Evolutionary conservation across 75 land plant species (phyloP), one percentile per base, ranked within the genome.

Genomic region (Isoetes taiwanensis): DNA sequence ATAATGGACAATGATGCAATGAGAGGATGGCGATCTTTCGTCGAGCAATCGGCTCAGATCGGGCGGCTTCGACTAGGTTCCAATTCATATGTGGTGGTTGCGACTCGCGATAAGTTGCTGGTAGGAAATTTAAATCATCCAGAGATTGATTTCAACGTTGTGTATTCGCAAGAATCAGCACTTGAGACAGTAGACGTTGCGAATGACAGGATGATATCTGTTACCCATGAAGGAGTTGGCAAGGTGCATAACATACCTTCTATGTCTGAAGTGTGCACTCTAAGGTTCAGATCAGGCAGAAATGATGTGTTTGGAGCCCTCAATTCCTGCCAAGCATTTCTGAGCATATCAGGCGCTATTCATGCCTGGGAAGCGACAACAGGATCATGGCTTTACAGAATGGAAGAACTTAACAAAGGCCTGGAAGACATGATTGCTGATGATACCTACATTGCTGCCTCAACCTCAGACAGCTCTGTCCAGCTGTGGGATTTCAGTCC

Each of bases 401-500:
- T 46, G 50, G 25, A n/a, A 23, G 50, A 46, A 23, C 4, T n/a
- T 19, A n/a, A n/a, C 12, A n/a, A n/a, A n/a, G n/a, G 4, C 5
- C 5, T 6, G 25, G 4, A 46, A 16, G 50, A 46, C 50, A 6
- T 46, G 6, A 23, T 46, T 19, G 50, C 50, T 6, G 23, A n/a
- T n/a, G 50, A 46, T 19, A 19, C 50, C 21, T 46, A 4, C 50
- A 16, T 46, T 5, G 50, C 50, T 4, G 50, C 16, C 5, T 6
- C 21, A 5, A 3, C 19, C 5, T 8, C 12, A n/a, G 50, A 46
- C 25, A 8, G 25, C 5, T 19, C 21, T 6, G 8, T 46, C 4
- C 50, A 46, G 8, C n/a, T 46, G n/a, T 46, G 50, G 50, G 50
- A 46, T n/a, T 46, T 46, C n/a, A n/a, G n/a, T n/a, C n/a, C n/a